phyloP scores from a whole-genome alignment of 2,329 filamentous ascomycete species.

The Colletotrichum gigasporum region DNA sequence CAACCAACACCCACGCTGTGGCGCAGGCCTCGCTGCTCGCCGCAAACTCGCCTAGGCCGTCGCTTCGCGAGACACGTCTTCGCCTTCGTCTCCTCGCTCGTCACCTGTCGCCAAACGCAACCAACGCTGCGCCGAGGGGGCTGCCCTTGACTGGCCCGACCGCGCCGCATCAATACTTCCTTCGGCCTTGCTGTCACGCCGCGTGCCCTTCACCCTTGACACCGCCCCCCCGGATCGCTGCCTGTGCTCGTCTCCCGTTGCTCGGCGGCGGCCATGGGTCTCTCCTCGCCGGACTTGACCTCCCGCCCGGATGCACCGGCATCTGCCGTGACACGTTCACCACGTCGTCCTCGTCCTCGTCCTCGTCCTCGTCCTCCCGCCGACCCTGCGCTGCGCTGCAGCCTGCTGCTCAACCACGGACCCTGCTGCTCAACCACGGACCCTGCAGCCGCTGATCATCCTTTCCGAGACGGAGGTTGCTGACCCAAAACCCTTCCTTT shows the following conservation, averaged over 20 bases:
- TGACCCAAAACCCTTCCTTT: too few relatives aligned
- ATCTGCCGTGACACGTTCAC: neutral
- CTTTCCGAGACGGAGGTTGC: too few relatives aligned
- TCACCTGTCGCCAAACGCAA: neutral
- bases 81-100: neutral
- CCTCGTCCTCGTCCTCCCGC: too few relatives aligned
- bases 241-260: neutral
- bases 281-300: too few relatives aligned
- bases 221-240: too few relatives aligned
- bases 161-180: neutral
- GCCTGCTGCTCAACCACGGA: neutral
- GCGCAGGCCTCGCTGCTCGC: constrained; percentile 11
- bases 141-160: too few relatives aligned
- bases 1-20: neutral
- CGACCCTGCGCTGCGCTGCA: too few relatives aligned
- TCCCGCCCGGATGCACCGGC: neutral
- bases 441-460: neutral
- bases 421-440: too few relatives aligned
- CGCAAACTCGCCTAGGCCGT: neutral
- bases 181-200: neutral
- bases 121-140: too few relatives aligned
- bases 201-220: neutral
- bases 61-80: constrained; percentile 8
- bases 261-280: neutral
- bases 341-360: too few relatives aligned